Evolutionary conservation across 2,329 filamentous ascomycete genomes (phyloP).

Genomic region (Pseudodiploospora longispora): DNA sequence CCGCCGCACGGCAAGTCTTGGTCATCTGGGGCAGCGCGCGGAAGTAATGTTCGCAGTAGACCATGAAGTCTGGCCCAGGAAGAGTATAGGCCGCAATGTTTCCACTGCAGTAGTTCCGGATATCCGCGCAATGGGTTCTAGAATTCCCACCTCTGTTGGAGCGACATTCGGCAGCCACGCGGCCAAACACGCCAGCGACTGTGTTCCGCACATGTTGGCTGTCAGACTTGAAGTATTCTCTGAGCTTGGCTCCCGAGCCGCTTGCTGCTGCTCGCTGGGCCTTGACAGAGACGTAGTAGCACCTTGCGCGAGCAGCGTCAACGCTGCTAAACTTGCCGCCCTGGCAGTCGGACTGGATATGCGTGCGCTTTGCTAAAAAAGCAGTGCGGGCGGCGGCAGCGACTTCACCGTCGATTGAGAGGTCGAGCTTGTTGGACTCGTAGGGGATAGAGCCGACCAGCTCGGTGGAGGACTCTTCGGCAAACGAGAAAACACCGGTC

Average conservation of each 20-base stretch:
- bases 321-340: constrained; percentile 33
- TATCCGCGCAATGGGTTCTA: background rate
- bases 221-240: constrained; percentile 52
- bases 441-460: constrained; percentile 44
- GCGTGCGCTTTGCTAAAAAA: constrained; percentile 40
- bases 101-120: background rate
- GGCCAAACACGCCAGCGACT: constrained; percentile 23
- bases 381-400: constrained; percentile 40
- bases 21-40: background rate
- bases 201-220: constrained; percentile 28
- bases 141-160: background rate
- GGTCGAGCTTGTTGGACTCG: constrained; percentile 46
- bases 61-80: background rate
- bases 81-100: background rate
- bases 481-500: constrained; percentile 44
- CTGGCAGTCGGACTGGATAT: constrained; percentile 42
- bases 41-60: background rate
- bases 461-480: constrained; percentile 37
- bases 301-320: constrained; percentile 38
- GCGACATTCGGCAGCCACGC: background rate
- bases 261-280: constrained; percentile 13
- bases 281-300: constrained; percentile 25
- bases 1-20: background rate
- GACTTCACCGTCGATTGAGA: constrained; percentile 45
- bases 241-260: constrained; percentile 25